These are phyloP conservation scores for Phoma sp. DNA, from an alignment of 2,329 filamentous ascomycete species.

Conservation along the genomic window DNA sequence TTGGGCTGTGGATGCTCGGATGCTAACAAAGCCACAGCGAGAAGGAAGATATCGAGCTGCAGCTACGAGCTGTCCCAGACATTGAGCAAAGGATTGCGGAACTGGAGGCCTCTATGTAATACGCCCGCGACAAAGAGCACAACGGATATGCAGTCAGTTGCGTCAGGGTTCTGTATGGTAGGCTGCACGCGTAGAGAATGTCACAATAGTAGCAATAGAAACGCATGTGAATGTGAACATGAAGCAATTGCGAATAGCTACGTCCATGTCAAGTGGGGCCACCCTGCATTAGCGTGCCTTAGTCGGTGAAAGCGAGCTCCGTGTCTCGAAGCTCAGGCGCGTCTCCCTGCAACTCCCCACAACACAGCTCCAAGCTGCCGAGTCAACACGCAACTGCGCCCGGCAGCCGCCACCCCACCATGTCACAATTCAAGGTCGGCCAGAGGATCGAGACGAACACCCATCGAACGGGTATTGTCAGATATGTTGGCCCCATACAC, in stretches of 20 bases:
- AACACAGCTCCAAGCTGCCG: conserved; percentile 17
- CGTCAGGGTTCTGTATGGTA: no score
- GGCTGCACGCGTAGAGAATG: not conserved
- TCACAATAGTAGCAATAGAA: not conserved
- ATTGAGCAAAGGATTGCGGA: conserved; percentile 85
- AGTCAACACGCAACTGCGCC: conserved; percentile 18
- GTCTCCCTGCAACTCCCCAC: conserved; percentile 11
- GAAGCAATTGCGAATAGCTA: not conserved
- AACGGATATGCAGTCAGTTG: not conserved
- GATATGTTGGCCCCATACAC: conserved; percentile 78
- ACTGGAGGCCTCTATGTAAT: conserved; percentile 58
- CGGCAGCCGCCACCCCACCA: conserved; percentile 20
- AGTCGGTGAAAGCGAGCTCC: conserved; percentile 14
- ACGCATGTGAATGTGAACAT: not conserved
- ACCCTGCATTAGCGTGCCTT: conserved; percentile 1
- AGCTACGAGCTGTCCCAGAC: conserved; percentile 85
- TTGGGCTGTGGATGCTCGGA: not conserved
- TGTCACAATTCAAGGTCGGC: conserved; percentile 57
- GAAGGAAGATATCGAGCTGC: conserved; percentile 89
- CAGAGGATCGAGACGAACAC: conserved; percentile 82
- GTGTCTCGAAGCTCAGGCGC: conserved; percentile 16
- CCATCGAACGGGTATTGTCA: conserved; percentile 77
- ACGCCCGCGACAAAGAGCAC: not conserved
- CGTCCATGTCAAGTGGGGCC: not conserved
- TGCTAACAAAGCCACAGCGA: conserved; percentile 61